A percentile compares a stretch with the other conserved stretches of the same genome.
phyloP scores from a whole-genome alignment of 2,329 filamentous ascomycete species.

The Escovopsis sp. region DNA sequence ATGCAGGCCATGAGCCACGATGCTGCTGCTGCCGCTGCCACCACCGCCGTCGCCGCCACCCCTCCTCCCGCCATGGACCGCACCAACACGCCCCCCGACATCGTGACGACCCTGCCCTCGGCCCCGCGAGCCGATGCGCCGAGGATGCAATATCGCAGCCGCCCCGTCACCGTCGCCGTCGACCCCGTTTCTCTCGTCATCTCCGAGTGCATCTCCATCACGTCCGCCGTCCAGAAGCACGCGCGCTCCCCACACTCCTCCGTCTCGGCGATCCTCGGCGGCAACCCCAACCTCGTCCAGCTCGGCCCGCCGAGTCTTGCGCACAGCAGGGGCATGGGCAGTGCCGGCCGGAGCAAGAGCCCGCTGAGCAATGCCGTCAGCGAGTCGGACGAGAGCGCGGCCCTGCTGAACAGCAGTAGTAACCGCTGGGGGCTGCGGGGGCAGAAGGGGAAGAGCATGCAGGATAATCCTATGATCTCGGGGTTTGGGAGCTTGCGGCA shows the following conservation, averaged over 20 bases:
- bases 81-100: neutral
- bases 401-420: constrained; percentile 34
- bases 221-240: constrained; percentile 95
- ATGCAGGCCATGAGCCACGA: neutral
- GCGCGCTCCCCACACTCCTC: constrained; percentile 91
- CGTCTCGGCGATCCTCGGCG: constrained; percentile 86
- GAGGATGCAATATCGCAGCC: constrained; percentile 43
- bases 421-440: constrained; percentile 88
- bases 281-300: constrained; percentile 44
- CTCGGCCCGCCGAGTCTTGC: constrained; percentile 32
- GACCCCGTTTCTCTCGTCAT: constrained; percentile 88
- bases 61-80: neutral
- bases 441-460: constrained; percentile 92
- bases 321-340: constrained; percentile 18
- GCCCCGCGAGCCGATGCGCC: constrained; percentile 15
- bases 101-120: neutral
- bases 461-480: constrained; percentile 92
- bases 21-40: neutral
- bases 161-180: constrained; percentile 62
- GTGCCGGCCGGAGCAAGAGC: constrained; percentile 29
- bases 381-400: constrained; percentile 33
- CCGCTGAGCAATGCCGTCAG: constrained; percentile 16
- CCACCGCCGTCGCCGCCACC: neutral
- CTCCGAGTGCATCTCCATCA: constrained; percentile 97
- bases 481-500: constrained; percentile 81